phyloP scores from a whole-genome alignment of 192 early-diverging fungal genomes.

The Funneliformis geosporum region DNA sequence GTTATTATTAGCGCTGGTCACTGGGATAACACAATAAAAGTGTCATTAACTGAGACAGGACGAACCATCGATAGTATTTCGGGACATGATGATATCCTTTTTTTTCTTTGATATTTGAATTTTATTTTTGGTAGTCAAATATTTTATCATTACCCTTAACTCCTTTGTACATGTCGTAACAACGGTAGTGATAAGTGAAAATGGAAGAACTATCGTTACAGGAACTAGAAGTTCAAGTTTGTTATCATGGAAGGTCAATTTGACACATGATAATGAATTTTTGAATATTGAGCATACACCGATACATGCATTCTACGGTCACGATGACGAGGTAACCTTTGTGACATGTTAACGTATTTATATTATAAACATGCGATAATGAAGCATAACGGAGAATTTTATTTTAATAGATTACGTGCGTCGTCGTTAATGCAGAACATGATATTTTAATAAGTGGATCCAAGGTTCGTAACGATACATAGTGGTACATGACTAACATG shows the following conservation, averaged over 20 bases:
- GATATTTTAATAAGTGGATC: slow-evolving; percentile 32
- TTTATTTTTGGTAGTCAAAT: not conserved
- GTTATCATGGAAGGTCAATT: slow-evolving; percentile 29
- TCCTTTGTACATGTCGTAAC: slow-evolving; percentile 21
- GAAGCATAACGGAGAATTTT: not conserved
- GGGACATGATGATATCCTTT: slow-evolving; percentile 31
- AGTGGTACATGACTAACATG: no score
- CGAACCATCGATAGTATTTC: slow-evolving; percentile 25
- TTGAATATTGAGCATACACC: slow-evolving; percentile 16
- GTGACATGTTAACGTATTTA: not conserved
- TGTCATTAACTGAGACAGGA: slow-evolving; percentile 24
- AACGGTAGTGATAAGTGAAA: slow-evolving; percentile 25
- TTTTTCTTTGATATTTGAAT: not conserved
- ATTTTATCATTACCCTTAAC: not conserved
- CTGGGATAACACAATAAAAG: slow-evolving; percentile 30
- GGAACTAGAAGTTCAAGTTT: slow-evolving; percentile 21
- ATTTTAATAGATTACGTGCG: slow-evolving; percentile 24
- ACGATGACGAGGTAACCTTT: slow-evolving; percentile 29
- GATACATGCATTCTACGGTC: slow-evolving; percentile 27
- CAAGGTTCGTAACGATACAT: not conserved
- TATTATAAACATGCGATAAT: not conserved
- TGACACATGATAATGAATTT: slow-evolving; percentile 31
- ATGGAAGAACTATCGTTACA: slow-evolving; percentile 25
- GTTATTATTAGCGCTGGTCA: slow-evolving; percentile 27
- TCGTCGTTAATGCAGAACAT: slow-evolving; percentile 31